phyloP scores from a whole-genome alignment of 176 grass and related monocot genomes.

The Carex pumila region DNA sequence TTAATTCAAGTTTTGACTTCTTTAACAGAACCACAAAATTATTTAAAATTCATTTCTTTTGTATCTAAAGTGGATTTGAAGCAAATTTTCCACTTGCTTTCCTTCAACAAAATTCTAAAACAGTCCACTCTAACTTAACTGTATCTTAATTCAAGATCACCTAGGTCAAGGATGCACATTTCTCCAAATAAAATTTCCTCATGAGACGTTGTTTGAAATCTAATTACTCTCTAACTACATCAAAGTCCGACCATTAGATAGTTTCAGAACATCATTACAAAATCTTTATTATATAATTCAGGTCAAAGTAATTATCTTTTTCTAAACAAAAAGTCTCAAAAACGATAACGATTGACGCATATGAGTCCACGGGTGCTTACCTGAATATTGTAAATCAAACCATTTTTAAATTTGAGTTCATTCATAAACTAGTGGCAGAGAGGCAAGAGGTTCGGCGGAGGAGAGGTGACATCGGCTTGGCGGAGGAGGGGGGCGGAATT shows the following conservation, averaged over 20 bases:
- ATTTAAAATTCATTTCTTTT: background rate
- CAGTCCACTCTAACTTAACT: background rate
- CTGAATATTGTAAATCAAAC: too few species aligned
- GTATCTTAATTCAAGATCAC: background rate
- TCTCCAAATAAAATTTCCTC: background rate
- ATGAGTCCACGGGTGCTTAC: background rate
- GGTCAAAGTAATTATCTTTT: background rate
- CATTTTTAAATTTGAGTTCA: too few species aligned
- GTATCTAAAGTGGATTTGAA: background rate
- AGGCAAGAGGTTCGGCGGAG: too few species aligned
- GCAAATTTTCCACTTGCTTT: background rate
- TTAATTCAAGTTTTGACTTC: background rate
- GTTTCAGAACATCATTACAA: background rate
- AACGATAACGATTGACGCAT: background rate
- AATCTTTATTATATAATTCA: background rate
- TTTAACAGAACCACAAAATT: background rate
- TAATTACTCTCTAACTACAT: background rate
- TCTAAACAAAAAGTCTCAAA: constrained; percentile 3
- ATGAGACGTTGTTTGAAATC: background rate
- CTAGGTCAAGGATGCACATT: background rate
- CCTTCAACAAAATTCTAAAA: background rate
- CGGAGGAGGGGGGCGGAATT: too few species aligned
- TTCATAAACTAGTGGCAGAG: too few species aligned
- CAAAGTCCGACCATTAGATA: background rate
- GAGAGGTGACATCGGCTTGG: too few species aligned